Base-by-base conservation (phyloP, 495 filamentous ascomycete genomes). In the Pyrenula massariospora region DNA sequence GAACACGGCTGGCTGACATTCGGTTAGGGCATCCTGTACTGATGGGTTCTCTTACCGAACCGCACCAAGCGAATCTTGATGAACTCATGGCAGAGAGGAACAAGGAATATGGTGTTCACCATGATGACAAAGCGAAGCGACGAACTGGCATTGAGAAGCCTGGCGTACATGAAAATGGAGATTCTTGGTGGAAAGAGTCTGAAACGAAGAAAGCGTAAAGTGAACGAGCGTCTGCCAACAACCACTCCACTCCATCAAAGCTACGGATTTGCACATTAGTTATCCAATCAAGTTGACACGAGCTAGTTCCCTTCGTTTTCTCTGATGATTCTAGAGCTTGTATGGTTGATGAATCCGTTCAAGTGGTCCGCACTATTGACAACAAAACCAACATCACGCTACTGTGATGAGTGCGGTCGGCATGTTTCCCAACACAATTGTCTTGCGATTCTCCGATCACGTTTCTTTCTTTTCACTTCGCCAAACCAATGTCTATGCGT, bases 61-160 rank as follows among this genome's bases (percentile, higher is more conserved):
- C 53, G 22, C 51, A 54, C 2, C 60, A 63, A 31, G 22, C 59
- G 24, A 55, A 63, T 54, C 58, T 63, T 3, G 59, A 58, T 2
- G 24, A 23, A 22, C 50, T 51, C 12, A 54, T 61, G 59, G 36
- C 15, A 19, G 50, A 56, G 24, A 57, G 60, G 22, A 59, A 63
- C 48, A 47, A 55, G n/a, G 54, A 15, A 1, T 61, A 61, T 52
- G 60, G 60, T 5, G 59, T 61, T 8, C 10, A 61, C 49, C 54
- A 57, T 19, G 19, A 31, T n/a, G 3, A 47, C 2, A 63, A 63
- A 55, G 54, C 53, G 51, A 47, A 61, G 50, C 52, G 25, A 19
- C 24, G 61, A 24, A 54, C 56, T 53, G 56, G 24, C 3, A 58
- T 63, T 25, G 2, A 48, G 60, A 20, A 24, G n/a, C 59, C 31